phyloP scores from a whole-genome alignment of 345 rosid genomes.

The Hirschfeldia incana region DNA sequence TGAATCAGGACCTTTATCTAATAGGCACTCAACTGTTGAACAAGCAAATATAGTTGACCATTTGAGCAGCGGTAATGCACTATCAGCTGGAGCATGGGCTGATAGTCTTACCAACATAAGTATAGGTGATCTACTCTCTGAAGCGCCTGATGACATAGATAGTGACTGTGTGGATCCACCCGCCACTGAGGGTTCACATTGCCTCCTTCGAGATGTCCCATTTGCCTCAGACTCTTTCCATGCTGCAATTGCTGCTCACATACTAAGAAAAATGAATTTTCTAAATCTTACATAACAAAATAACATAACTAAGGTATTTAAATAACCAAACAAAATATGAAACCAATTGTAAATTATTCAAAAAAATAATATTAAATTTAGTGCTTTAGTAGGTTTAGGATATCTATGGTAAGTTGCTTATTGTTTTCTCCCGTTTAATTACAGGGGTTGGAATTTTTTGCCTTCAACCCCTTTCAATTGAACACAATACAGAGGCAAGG shows the following conservation, averaged over 20 bases:
- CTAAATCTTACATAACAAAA: too few relatives aligned
- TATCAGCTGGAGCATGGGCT: constrained; percentile 90
- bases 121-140: constrained; percentile 86
- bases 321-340: too few relatives aligned
- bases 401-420: too few relatives aligned
- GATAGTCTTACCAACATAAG: constrained; percentile 94
- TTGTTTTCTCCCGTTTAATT: too few relatives aligned
- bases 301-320: too few relatives aligned
- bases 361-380: too few relatives aligned
- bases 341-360: too few relatives aligned
- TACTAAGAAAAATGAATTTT: too few relatives aligned
- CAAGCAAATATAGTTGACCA: constrained; percentile 37
- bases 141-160: constrained; percentile 55
- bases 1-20: constrained; percentile 40
- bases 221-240: constrained; percentile 95
- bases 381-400: too few relatives aligned
- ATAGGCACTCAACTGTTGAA: constrained; percentile 42
- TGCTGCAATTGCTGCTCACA: constrained; percentile 70
- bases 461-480: too few relatives aligned
- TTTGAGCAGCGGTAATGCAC: constrained; percentile 39
- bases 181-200: constrained; percentile 47
- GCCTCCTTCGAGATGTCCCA: constrained; percentile 59
- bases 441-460: too few relatives aligned
- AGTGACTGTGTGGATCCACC: constrained; percentile 44
- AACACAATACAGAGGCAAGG: too few relatives aligned